A percentile compares a stretch with the other conserved stretches of the same genome.
phyloP scores from a whole-genome alignment of 2,329 filamentous ascomycete species.

The Clonostachys rhizophaga region DNA sequence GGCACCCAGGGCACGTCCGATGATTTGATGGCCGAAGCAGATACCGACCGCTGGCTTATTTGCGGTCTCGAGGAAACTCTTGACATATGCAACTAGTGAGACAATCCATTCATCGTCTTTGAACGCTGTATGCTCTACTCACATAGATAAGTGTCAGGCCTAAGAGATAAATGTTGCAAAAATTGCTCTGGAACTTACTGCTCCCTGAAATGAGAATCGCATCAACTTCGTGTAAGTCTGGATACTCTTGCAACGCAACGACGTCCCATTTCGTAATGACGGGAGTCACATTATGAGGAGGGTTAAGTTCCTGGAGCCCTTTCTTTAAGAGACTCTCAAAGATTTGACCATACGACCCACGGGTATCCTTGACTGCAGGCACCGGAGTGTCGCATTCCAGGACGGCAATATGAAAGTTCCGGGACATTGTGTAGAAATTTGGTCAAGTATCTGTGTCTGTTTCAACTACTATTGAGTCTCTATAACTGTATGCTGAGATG shows the following conservation, averaged over 20 bases:
- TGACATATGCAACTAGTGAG: constrained; percentile 30
- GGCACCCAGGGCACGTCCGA: constrained; percentile 33
- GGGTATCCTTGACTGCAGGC: constrained; percentile 12
- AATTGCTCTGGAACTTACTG: constrained; percentile 12
- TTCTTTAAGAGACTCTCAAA: constrained; percentile 17
- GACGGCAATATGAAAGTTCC: constrained; percentile 10
- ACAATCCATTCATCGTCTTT: constrained; percentile 38
- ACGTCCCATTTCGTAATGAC: too few relatives aligned
- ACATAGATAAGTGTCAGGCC: too few relatives aligned
- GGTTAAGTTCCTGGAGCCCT: constrained; percentile 11
- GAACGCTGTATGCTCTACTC: constrained; percentile 27
- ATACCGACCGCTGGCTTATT: constrained; percentile 37
- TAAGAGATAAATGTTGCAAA: not conserved
- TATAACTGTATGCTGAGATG: too few relatives aligned
- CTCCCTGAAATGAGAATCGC: constrained; percentile 24
- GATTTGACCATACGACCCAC: constrained; percentile 21
- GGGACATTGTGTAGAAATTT: not conserved
- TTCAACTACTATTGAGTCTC: too few relatives aligned
- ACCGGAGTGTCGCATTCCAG: constrained; percentile 25
- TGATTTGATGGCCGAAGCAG: constrained; percentile 44
- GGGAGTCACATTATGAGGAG: too few relatives aligned
- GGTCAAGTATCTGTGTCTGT: not conserved
- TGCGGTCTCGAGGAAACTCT: constrained; percentile 19
- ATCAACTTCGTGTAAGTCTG: constrained; percentile 12
- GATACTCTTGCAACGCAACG: not conserved